Evolutionary conservation across 768 basidiomycete genomes (phyloP).

Genomic region (Russula sp.): DNA sequence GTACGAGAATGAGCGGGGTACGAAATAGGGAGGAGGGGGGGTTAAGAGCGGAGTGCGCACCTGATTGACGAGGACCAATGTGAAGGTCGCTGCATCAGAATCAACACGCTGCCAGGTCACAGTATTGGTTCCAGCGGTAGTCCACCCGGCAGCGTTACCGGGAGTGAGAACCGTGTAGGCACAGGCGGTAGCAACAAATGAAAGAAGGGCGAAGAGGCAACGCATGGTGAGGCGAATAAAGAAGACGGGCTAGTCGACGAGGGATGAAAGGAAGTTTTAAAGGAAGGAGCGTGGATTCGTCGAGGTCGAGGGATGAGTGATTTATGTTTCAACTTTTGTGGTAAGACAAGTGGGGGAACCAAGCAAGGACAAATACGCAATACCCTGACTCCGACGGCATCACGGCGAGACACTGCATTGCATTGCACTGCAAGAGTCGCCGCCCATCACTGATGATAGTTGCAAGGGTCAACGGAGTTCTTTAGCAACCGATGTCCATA

Average conservation of each 20-base stretch:
- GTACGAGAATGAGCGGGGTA: neutral
- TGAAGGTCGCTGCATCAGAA: conserved; percentile 66
- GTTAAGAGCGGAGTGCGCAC: conserved; percentile 34
- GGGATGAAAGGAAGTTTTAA: neutral
- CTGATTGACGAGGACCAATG: conserved; percentile 59
- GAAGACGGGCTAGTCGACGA: conserved; percentile 2
- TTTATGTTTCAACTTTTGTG: too few relatives aligned
- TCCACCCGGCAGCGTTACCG: conserved; percentile 45
- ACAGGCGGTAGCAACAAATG: conserved; percentile 47
- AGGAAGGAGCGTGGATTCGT: conserved; percentile 18
- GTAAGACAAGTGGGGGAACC: neutral
- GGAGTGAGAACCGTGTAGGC: conserved; percentile 51
- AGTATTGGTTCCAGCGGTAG: conserved; percentile 40
- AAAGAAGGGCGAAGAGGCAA: conserved; percentile 37
- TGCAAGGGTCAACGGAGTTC: too few relatives aligned
- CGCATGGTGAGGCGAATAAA: conserved; percentile 35
- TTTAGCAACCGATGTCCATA: too few relatives aligned
- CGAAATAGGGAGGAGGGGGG: neutral
- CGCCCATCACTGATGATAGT: too few relatives aligned
- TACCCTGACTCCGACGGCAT: neutral
- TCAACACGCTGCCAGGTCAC: conserved; percentile 59
- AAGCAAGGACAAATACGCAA: neutral
- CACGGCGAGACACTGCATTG: neutral
- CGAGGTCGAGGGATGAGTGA: conserved; percentile 11
- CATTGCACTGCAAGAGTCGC: neutral